phyloP scores from a whole-genome alignment of 305 asterid genomes.

The Fraxinus sp. region DNA sequence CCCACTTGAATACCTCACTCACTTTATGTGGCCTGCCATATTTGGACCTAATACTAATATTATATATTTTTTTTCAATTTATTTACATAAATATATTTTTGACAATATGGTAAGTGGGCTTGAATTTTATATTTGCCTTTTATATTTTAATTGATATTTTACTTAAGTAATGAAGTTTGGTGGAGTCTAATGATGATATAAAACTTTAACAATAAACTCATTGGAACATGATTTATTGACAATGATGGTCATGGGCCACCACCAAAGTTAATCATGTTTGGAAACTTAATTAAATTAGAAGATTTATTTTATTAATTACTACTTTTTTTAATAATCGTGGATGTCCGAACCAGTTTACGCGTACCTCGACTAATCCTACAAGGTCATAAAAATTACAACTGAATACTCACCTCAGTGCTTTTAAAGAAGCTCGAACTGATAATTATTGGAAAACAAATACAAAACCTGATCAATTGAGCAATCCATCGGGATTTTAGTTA shows the following conservation, averaged over 20 bases:
- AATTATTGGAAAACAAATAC: no score
- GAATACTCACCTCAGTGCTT: no score
- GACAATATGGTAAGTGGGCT: not conserved
- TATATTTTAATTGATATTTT: not conserved
- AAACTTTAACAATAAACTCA: not conserved
- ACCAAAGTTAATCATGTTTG: not conserved
- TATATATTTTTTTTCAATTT: not conserved
- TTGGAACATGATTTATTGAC: not conserved
- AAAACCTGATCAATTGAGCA: no score
- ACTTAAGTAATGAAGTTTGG: not conserved
- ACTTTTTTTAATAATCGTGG: not conserved
- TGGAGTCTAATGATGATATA: not conserved
- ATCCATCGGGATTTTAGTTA: not conserved
- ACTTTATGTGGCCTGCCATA: conserved; percentile 3
- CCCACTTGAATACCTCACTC: conserved; percentile 7
- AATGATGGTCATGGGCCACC: not conserved
- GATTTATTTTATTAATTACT: not conserved
- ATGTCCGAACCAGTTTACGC: no score
- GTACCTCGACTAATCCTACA: no score
- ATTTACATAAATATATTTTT: not conserved
- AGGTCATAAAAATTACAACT: no score
- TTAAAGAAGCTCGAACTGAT: no score
- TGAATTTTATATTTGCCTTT: not conserved
- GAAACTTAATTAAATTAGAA: not conserved
- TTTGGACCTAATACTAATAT: not conserved